These are phyloP conservation scores for Obba rivulosa DNA, from an alignment of 768 basidiomycete genomes.

Conservation along the genomic window DNA sequence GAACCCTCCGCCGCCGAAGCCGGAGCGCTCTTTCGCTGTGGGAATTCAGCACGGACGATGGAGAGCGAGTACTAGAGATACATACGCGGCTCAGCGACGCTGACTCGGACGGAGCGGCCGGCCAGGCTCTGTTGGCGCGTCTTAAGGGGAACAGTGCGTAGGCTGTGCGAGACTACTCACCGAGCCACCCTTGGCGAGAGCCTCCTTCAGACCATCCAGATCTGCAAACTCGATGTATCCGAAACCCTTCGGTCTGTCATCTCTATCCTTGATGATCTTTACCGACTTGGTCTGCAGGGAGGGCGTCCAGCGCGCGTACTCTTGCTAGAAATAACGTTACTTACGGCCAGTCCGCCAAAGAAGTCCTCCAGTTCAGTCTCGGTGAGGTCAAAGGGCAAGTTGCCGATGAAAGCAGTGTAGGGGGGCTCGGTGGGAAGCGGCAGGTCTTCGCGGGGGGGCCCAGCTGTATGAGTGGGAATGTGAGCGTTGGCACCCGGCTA, in stretches of 20 bases:
- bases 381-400: slow-evolving; percentile 88
- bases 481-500: not conserved
- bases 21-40: slow-evolving; percentile 71
- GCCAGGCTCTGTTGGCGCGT: slow-evolving; percentile 48
- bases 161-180: slow-evolving; percentile 37
- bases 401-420: slow-evolving; percentile 95
- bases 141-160: not conserved
- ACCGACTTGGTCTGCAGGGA: slow-evolving; percentile 64
- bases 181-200: slow-evolving; percentile 62
- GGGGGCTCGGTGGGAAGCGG: slow-evolving; percentile 95
- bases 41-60: slow-evolving; percentile 9
- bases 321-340: slow-evolving; percentile 4
- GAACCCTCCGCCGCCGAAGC: slow-evolving; percentile 43
- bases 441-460: slow-evolving; percentile 77
- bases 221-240: slow-evolving; percentile 96
- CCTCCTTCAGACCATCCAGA: slow-evolving; percentile 81
- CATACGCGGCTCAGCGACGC: slow-evolving; percentile 95
- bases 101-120: slow-evolving; percentile 80
- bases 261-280: slow-evolving; percentile 90
- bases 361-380: slow-evolving; percentile 79
- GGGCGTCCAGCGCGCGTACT: not conserved
- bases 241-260: slow-evolving; percentile 96
- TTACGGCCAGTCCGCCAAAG: slow-evolving; percentile 63
- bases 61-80: slow-evolving; percentile 14
- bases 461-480: slow-evolving; percentile 48